Conservation (phyloP, 2,329 filamentous ascomycete species). For the Chaetomium olivaceum region DNA sequence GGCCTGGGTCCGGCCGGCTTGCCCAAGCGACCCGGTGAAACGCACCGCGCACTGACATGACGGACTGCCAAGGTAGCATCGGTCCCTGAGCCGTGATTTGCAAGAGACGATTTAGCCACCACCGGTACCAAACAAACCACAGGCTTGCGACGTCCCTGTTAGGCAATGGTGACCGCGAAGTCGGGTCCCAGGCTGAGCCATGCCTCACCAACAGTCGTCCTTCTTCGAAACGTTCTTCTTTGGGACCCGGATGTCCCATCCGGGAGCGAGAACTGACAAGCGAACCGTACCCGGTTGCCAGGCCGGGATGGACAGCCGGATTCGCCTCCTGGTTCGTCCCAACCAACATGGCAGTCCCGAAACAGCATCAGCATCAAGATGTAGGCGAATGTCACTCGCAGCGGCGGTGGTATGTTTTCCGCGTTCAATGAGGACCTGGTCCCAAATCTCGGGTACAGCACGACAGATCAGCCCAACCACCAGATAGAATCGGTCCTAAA, state of each 20-base stretch:
- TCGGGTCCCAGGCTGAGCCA: conserved; percentile 6
- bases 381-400: conserved; percentile 4
- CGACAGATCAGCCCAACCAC: neutral
- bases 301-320: neutral
- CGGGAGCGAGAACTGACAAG: neutral
- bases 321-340: neutral
- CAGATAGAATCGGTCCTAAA: neutral
- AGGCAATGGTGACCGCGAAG: conserved; percentile 7
- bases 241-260: conserved; percentile 14
- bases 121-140: conserved; percentile 21
- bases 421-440: neutral
- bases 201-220: neutral
- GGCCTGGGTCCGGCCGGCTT: neutral
- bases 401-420: neutral
- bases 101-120: conserved; percentile 20
- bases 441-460: neutral
- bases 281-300: neutral
- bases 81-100: conserved; percentile 12
- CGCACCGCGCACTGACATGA: neutral
- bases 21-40: conserved; percentile 2
- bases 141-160: conserved; percentile 8
- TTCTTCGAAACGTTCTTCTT: neutral
- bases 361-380: conserved; percentile 4
- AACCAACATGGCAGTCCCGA: neutral
- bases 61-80: conserved; percentile 10